Evolutionary conservation across 257 asterid species (phyloP).

Genomic region (Nicotiana undulata): DNA sequence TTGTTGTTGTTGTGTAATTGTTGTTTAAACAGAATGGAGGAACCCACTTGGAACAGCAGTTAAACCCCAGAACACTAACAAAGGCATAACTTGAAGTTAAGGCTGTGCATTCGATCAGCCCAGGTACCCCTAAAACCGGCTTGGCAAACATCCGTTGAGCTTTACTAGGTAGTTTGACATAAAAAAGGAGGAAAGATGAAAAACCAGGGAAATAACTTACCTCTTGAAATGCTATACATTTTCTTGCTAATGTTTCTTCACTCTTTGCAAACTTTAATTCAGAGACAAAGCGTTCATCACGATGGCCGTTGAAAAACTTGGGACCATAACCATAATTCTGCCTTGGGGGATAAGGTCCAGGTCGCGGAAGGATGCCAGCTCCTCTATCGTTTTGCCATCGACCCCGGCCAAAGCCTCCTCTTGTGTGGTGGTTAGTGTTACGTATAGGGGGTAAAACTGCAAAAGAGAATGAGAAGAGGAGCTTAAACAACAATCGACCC

Average conservation of each 20-base stretch:
- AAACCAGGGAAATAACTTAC: constrained; percentile 33
- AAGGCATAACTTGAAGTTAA: not conserved
- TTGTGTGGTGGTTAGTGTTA: constrained; percentile 44
- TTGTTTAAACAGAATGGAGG: not conserved
- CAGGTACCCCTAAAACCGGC: not conserved
- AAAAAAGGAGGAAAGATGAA: constrained; percentile 13
- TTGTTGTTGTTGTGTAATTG: too few species aligned
- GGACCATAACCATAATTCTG: constrained; percentile 47
- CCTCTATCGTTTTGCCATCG: constrained; percentile 80
- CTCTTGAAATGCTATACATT: constrained; percentile 74
- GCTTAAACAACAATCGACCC: not conserved
- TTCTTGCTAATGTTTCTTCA: constrained; percentile 92
- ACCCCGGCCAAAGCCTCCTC: constrained; percentile 79
- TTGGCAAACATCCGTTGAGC: not conserved
- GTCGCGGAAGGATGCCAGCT: constrained; percentile 64
- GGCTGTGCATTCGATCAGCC: not conserved
- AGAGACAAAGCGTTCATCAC: constrained; percentile 79
- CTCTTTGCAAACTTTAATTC: constrained; percentile 84
- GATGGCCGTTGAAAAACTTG: constrained; percentile 43
- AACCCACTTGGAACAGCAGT: not conserved
- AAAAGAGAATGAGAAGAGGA: constrained; percentile 10
- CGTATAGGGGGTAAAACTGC: constrained; percentile 66
- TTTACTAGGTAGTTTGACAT: not conserved
- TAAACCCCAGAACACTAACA: not conserved
- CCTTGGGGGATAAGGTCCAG: constrained; percentile 66